These are phyloP conservation scores for Discostella stelligera DNA, from an alignment of 352 stramenopile genomes.

Conservation along the genomic window DNA sequence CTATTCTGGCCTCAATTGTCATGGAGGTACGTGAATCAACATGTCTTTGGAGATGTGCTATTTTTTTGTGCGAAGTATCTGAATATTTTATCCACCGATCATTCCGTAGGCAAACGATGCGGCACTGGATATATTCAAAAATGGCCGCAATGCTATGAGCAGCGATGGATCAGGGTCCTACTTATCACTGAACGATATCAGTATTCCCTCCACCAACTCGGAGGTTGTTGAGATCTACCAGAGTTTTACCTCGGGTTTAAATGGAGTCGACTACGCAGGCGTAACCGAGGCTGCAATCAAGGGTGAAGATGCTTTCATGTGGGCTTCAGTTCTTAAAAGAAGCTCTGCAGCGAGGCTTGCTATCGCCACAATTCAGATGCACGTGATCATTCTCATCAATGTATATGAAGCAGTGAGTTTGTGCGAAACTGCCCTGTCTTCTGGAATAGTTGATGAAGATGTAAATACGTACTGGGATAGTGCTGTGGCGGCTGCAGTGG, in stretches of 20 bases:
- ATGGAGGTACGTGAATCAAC: slow-evolving; percentile 55
- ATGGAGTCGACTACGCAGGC: slow-evolving; percentile 23
- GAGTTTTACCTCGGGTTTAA: slow-evolving; percentile 20
- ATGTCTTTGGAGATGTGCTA: neutral
- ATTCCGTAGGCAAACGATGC: slow-evolving; percentile 45
- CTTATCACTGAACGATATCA: slow-evolving; percentile 48
- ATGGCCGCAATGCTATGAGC: slow-evolving; percentile 67
- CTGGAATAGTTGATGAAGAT: slow-evolving; percentile 11
- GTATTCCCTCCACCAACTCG: slow-evolving; percentile 6
- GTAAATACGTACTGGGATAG: slow-evolving; percentile 36
- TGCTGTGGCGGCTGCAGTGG: slow-evolving; percentile 41
- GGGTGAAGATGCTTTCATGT: slow-evolving; percentile 39
- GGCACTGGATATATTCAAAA: slow-evolving; percentile 71
- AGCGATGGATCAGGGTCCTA: slow-evolving; percentile 10
- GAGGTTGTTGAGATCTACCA: slow-evolving; percentile 22
- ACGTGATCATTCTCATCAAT: slow-evolving; percentile 55
- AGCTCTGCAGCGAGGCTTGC: slow-evolving; percentile 50
- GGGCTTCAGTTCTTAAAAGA: slow-evolving; percentile 31
- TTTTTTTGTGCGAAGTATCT: neutral
- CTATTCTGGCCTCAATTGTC: slow-evolving; percentile 68
- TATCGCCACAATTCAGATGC: slow-evolving; percentile 69
- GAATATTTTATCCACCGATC: neutral
- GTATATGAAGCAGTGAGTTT: slow-evolving; percentile 57
- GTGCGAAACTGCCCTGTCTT: slow-evolving; percentile 19
- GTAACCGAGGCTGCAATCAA: slow-evolving; percentile 36